Conservation (phyloP, 1,139 yeast genomes). For the Blastobotrys aristatus region DNA sequence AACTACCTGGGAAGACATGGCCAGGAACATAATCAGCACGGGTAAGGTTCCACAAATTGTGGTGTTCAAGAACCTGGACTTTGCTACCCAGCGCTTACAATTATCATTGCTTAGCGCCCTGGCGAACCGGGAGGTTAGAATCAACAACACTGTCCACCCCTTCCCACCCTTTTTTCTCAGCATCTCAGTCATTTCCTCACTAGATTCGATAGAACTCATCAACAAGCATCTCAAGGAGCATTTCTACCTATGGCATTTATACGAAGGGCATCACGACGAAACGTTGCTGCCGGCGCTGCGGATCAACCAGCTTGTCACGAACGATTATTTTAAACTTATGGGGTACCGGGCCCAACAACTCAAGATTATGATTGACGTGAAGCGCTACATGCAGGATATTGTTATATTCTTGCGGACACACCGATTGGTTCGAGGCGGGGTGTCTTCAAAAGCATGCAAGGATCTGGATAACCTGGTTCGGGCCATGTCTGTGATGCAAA, state of each 20-base stretch:
- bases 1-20: conserved; percentile 13
- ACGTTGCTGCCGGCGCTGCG: not conserved
- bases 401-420: conserved; percentile 47
- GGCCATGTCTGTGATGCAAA: conserved; percentile 41
- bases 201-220: too few species aligned
- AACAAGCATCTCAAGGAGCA: conserved; percentile 12
- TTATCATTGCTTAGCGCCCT: conserved; percentile 25
- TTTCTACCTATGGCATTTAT: conserved; percentile 8
- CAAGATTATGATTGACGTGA: conserved; percentile 42
- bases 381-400: conserved; percentile 51
- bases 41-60: conserved; percentile 14
- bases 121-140: not conserved
- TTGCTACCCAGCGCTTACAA: conserved; percentile 25
- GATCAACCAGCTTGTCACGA: conserved; percentile 1
- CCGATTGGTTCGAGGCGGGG: conserved; percentile 46
- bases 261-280: conserved; percentile 7
- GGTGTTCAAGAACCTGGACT: conserved; percentile 27
- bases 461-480: conserved; percentile 42
- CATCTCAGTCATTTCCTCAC: conserved; percentile 14
- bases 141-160: not conserved
- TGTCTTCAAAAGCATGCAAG: conserved; percentile 42
- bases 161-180: conserved; percentile 16
- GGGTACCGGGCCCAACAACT: conserved; percentile 22
- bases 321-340: conserved; percentile 7
- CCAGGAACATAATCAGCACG: not conserved